These are phyloP conservation scores for Pleurotus sapidus DNA, from an alignment of 768 basidiomycete genomes.

Conservation along the genomic window DNA sequence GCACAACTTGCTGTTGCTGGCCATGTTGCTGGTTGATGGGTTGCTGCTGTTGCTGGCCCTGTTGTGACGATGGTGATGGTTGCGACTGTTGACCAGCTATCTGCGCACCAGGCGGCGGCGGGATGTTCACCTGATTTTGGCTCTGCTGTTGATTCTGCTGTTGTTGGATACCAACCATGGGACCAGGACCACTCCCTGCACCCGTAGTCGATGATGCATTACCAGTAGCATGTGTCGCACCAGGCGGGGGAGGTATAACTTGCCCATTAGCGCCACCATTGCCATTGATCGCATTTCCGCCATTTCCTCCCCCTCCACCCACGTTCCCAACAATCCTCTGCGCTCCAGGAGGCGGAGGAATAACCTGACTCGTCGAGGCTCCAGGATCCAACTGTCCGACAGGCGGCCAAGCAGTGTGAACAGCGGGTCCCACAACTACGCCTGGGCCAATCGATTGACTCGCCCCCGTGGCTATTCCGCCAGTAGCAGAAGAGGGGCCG, in stretches of 20 bases:
- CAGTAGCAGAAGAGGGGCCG: neutral
- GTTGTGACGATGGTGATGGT: constrained; percentile 13
- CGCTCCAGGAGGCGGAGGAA: constrained; percentile 8
- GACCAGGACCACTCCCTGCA: constrained; percentile 14
- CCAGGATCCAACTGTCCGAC: neutral
- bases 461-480: neutral
- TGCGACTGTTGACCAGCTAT: constrained; percentile 5
- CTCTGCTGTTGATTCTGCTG: constrained; percentile 21
- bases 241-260: constrained; percentile 7
- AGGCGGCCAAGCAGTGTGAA: constrained; percentile 6
- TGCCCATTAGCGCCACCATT: neutral
- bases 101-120: constrained; percentile 30
- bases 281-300: constrained; percentile 7
- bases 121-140: constrained; percentile 28
- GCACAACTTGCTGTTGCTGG: constrained; percentile 13
- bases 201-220: constrained; percentile 6
- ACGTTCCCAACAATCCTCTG: constrained; percentile 23
- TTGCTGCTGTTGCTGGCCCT: constrained; percentile 16
- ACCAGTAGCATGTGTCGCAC: constrained; percentile 8
- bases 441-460: neutral
- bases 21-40: constrained; percentile 29
- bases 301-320: constrained; percentile 24
- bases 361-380: neutral
- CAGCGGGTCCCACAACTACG: constrained; percentile 1
- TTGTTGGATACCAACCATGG: constrained; percentile 13